Evolutionary conservation across 1,284 basidiomycete genomes (phyloP).

Genomic region (Naganishia liquefaciens): DNA sequence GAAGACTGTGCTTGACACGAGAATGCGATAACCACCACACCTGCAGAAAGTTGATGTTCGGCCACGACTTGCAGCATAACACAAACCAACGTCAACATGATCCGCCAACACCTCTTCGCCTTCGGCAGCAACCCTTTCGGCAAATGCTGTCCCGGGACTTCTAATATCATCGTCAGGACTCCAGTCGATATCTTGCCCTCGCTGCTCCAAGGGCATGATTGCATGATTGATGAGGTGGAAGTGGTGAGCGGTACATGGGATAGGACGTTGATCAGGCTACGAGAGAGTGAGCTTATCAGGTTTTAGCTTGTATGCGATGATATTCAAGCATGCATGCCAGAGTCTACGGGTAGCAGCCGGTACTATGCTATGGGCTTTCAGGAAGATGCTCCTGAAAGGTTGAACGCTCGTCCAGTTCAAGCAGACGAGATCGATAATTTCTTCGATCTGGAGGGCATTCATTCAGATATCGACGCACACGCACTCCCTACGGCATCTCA

Average conservation of each 20-base stretch:
- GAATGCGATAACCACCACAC: neutral
- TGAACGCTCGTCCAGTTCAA: neutral
- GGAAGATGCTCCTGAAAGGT: neutral
- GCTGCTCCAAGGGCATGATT: neutral
- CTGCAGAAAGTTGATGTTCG: neutral
- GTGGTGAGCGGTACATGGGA: constrained; percentile 11
- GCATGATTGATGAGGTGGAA: neutral
- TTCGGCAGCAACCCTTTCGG: constrained; percentile 28
- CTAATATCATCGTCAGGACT: constrained; percentile 2
- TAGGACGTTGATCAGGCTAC: constrained; percentile 11
- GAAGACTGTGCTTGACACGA: too few species aligned
- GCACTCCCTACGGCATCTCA: neutral
- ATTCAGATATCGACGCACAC: neutral
- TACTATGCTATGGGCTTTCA: constrained; percentile 10
- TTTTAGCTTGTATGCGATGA: neutral
- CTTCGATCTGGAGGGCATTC: neutral
- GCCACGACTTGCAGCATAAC: neutral
- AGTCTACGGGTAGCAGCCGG: neutral
- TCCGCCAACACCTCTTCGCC: constrained; percentile 23
- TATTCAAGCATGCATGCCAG: neutral
- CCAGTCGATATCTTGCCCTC: constrained; percentile 26
- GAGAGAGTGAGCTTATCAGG: constrained; percentile 5
- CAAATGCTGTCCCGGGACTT: constrained; percentile 6
- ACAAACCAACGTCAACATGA: neutral
- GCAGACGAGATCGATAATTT: constrained; percentile 1